Conservation (phyloP, 1,284 basidiomycete genomes). For the Pisolithus thermaeus region DNA sequence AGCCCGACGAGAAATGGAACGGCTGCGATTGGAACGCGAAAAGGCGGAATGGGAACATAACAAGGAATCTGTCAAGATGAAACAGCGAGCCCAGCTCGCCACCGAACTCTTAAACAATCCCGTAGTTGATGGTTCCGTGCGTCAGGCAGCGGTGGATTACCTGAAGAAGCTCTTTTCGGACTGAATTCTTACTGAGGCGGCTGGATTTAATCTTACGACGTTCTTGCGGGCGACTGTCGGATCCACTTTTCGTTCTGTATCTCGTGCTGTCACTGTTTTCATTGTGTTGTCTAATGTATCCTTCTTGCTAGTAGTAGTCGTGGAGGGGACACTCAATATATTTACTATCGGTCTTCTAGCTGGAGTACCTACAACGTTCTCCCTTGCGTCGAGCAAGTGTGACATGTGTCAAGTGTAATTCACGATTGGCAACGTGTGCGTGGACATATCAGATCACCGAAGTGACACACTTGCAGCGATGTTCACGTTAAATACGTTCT, state of each 20-base stretch:
- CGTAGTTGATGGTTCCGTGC: conserved; percentile 48
- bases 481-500: no score
- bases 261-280: neutral
- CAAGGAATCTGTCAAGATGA: conserved; percentile 44
- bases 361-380: no score
- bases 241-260: neutral
- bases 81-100: conserved; percentile 58
- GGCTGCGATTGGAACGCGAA: conserved; percentile 42
- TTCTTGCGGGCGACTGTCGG: neutral
- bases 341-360: no score
- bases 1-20: conserved; percentile 43
- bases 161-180: conserved; percentile 52
- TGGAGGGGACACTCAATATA: no score
- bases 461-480: no score
- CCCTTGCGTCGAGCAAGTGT: no score
- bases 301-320: neutral
- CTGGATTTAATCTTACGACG: neutral
- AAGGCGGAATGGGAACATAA: conserved; percentile 46
- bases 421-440: no score
- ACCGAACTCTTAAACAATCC: conserved; percentile 54
- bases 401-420: no score
- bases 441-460: no score
- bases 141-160: conserved; percentile 62
- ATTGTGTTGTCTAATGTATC: neutral
- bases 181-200: conserved; percentile 9